phyloP scores from a whole-genome alignment of 257 asterid genomes.

The Verbena officinalis region DNA sequence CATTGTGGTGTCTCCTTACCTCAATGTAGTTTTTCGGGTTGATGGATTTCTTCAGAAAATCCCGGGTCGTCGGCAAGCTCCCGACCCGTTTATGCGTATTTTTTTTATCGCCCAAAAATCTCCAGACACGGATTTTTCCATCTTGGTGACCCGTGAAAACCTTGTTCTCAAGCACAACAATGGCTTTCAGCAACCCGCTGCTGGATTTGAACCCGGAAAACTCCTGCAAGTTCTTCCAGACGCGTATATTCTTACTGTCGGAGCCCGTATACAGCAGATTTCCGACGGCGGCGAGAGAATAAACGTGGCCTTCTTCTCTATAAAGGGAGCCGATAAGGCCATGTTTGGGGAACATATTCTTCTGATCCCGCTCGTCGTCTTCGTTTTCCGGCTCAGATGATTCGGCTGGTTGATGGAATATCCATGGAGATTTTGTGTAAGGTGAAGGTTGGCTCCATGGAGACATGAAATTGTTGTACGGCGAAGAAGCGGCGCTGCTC shows the following conservation, averaged over 20 bases:
- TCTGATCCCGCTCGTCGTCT: conserved; percentile 6
- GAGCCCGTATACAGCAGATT: conserved; percentile 80
- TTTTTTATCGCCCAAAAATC: conserved; percentile 33
- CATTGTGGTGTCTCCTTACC: conserved; percentile 53
- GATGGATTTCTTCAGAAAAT: conserved; percentile 53
- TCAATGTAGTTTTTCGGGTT: conserved; percentile 75
- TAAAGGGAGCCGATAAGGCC: conserved; percentile 65
- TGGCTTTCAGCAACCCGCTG: conserved; percentile 84
- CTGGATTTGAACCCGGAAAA: conserved; percentile 74
- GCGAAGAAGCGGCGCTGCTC: conserved; percentile 53
- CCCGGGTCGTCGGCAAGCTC: conserved; percentile 70
- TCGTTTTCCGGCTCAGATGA: conserved; percentile 17
- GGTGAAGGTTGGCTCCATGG: conserved; percentile 87
- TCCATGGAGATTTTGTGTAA: conserved; percentile 77
- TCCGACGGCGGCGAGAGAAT: conserved; percentile 65
- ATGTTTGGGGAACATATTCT: neutral
- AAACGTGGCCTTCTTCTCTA: conserved; percentile 76
- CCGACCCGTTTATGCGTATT: conserved; percentile 61
- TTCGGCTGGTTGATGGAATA: conserved; percentile 38
- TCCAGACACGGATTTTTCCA: conserved; percentile 89
- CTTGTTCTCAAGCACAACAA: conserved; percentile 51
- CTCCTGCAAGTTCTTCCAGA: conserved; percentile 74
- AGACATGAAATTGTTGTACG: conserved; percentile 51
- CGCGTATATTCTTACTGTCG: conserved; percentile 77
- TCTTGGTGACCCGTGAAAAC: conserved; percentile 90